Base-by-base conservation (phyloP, 1,139 yeast genomes). In the Diutina rugosa region DNA sequence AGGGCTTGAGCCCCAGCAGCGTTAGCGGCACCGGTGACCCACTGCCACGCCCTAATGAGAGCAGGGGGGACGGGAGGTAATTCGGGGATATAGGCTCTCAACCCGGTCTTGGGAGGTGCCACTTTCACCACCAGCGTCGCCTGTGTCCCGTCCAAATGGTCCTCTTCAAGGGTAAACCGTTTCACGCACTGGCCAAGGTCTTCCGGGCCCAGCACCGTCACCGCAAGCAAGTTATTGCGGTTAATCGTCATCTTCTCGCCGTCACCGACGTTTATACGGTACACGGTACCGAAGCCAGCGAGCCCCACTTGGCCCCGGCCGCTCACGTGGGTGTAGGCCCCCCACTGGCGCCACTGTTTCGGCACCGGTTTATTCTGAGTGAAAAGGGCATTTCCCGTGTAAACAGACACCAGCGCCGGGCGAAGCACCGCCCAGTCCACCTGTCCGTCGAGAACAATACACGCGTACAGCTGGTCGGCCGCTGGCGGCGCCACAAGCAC, bases 281-380 rank as follows among this genome's bases (percentile, higher is more conserved):
- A 81, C 26, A 83, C 67, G n/a, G 79, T 72, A 0, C 88, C 87
- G 38, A 71, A 69, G 0, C 86, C 87, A 16, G 74, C 77, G n/a
- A 84, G 61, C 1, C 82, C 84, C 1, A 74, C 74, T 56, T 74
- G 77, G 0, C 89, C 89, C 59, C 88, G 70, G 0, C 89, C 89
- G 44, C 78, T 73, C 8, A 82, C 61, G 48, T 80, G 69, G 0
- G 75, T 69, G 62, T 75, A 82, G 6, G 80, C 69, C 2, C 61
- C 65, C 32, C 64, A 64, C 10, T 29, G 53, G 21, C 16, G 41
- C 51, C 51, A 47, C 21, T 10, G 41, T 10, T 32, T 21, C 3
- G 87, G 87, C n/a, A 73, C 58, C 35, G 64, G 59, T 49, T 67
- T 67, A 56, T 73, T 66, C 1, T 68, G 65, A 2, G 81, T 64